phyloP scores from a whole-genome alignment of 805 yeast genomes.

The Millerago galiae region DNA sequence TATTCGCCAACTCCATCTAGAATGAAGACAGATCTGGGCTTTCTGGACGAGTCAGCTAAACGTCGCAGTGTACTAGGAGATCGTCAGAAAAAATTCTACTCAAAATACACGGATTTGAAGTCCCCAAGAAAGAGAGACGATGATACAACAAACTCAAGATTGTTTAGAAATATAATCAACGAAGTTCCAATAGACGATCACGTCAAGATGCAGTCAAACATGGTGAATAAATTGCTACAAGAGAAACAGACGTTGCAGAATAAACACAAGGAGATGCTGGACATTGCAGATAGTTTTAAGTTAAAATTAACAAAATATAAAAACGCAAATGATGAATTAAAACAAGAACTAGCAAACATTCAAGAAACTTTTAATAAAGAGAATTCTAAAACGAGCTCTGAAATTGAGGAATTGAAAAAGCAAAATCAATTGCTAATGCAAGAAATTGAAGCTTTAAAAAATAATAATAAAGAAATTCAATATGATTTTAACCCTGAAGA shows the following conservation, averaged over 20 bases:
- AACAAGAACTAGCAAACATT: slow-evolving; percentile 8
- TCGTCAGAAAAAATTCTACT: slow-evolving; percentile 16
- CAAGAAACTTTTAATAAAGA: slow-evolving; percentile 8
- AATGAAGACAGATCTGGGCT: too few relatives aligned
- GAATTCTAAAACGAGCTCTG: slow-evolving; percentile 6
- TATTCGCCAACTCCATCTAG: too few relatives aligned
- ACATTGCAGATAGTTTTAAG: slow-evolving; percentile 27
- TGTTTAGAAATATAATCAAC: slow-evolving; percentile 14
- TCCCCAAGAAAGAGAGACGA: slow-evolving; percentile 18
- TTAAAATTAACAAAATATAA: slow-evolving; percentile 31
- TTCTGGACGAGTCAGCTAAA: too few relatives aligned
- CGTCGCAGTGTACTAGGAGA: slow-evolving; percentile 3
- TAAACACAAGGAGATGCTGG: slow-evolving; percentile 27
- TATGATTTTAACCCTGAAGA: slow-evolving; percentile 12
- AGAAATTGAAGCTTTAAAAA: slow-evolving; percentile 1
- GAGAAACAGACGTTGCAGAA: slow-evolving; percentile 30
- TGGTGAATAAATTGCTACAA: slow-evolving; percentile 31
- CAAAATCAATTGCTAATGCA: slow-evolving; percentile 22
- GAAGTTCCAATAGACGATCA: slow-evolving; percentile 24
- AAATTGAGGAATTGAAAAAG: slow-evolving; percentile 11
- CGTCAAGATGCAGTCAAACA: slow-evolving; percentile 29
- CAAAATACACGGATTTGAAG: slow-evolving; percentile 16
- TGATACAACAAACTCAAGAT: slow-evolving; percentile 15
- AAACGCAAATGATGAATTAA: slow-evolving; percentile 24
- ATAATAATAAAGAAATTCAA: not conserved